Conservation (phyloP, 1,139 yeast species). For the Kodamaea sp. region DNA sequence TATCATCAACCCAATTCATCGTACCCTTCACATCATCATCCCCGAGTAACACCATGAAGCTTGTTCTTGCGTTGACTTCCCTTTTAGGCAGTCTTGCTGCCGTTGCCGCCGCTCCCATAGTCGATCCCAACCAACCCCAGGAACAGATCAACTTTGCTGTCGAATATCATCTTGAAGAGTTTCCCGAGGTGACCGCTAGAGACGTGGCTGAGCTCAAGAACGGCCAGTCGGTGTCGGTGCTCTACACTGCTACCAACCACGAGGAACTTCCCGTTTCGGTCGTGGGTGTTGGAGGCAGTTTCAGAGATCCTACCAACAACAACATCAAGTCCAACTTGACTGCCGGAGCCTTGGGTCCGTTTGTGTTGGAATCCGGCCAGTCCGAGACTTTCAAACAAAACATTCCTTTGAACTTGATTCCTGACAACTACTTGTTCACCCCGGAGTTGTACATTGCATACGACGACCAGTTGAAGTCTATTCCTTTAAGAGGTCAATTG, state of each 20-base stretch:
- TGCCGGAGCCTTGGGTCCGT: slow-evolving; percentile 64
- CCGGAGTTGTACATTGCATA: slow-evolving; percentile 61
- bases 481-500: slow-evolving; percentile 61
- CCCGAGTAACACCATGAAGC: slow-evolving; percentile 24
- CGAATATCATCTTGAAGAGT: slow-evolving; percentile 44
- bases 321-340: slow-evolving; percentile 62
- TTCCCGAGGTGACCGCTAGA: slow-evolving; percentile 33
- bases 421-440: slow-evolving; percentile 59
- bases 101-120: slow-evolving; percentile 20
- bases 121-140: slow-evolving; percentile 17
- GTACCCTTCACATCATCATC: too few species aligned
- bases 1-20: too few species aligned
- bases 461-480: slow-evolving; percentile 53
- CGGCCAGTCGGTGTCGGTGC: slow-evolving; percentile 57
- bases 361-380: slow-evolving; percentile 52
- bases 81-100: slow-evolving; percentile 14
- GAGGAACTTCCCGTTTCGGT: slow-evolving; percentile 51
- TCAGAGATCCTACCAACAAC: slow-evolving; percentile 58
- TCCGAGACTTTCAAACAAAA: slow-evolving; percentile 52
- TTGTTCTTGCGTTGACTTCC: slow-evolving; percentile 19
- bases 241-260: slow-evolving; percentile 56
- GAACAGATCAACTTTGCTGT: slow-evolving; percentile 35
- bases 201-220: slow-evolving; percentile 47
- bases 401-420: slow-evolving; percentile 55
- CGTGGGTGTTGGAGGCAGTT: slow-evolving; percentile 75